Evolutionary conservation across 371 early-diverging fungal genomes (phyloP), one percentile per base, ranked within the genome.

Genomic region (Mortierella sp.): DNA sequence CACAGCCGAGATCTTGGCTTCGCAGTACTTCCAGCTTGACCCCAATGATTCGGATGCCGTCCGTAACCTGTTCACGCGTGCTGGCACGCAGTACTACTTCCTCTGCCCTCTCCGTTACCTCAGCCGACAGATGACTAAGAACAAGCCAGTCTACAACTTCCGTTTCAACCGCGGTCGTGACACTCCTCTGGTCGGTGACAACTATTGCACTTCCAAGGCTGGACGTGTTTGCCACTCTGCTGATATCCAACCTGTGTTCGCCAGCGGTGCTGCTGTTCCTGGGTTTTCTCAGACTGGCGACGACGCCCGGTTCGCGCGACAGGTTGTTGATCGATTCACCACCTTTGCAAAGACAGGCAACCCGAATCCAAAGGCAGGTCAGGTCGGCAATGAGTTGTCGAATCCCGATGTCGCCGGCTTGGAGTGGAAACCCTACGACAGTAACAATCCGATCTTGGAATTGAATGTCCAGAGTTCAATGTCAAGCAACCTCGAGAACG

Each of bases 111-210:
- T 71, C 21, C 65, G 66, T 1, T 65, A 71, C 62, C 61, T 71
- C 47, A 61, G 65, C 24, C 72, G 72, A 13, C 53, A 65, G 40
- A 65, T 71, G 72, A 44, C 58, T 40, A 48, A 55, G 25, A 19
- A 19, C 43, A 71, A 71, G 48, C 37, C 46, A 1, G 52, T 57
- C 7, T 71, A 71, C 53, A 71, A 65, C 55, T 61, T 49, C 50
- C 60, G 72, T 3, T 71, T 71, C 50, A 61, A 60, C 54, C 72
- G 72, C 37, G 72, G 72, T 21, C 61, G 72, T 2, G 72, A 71
- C 41, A 65, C 58, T 2, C 72, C 72, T 17, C 52, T 71, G 17
- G 72, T 71, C 12, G 72, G 72, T 4, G 54, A 57, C 0, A 25
- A 25, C 14, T 71, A 61, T 24, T 71, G 72, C 49, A 65, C 72